Percentiles rank a stretch among this genome's conserved stretches.
These are phyloP conservation scores for Blastocystis sp. DNA, from an alignment of 352 stramenopile species.

Conservation along the genomic window DNA sequence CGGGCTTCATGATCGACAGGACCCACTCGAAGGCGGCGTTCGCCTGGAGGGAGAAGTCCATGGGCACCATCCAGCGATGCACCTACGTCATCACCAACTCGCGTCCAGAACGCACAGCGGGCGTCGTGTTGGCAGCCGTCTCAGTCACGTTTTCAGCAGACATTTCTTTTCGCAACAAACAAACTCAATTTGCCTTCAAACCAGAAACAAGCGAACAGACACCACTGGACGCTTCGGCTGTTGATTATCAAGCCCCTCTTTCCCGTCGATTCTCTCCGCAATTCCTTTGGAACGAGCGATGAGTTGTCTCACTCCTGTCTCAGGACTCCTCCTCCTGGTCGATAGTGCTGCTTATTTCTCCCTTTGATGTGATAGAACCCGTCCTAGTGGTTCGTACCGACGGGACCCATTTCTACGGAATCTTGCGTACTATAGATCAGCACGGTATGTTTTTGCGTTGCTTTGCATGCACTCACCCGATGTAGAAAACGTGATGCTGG, in stretches of 20 bases:
- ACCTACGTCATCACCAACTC: background rate
- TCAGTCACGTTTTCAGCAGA: too few species aligned
- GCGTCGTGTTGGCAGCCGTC: too few species aligned
- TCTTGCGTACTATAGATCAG: conserved; percentile 49
- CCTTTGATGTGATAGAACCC: conserved; percentile 11
- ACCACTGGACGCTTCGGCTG: too few species aligned
- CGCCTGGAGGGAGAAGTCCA: conserved; percentile 66
- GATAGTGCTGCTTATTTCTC: conserved; percentile 7
- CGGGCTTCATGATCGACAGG: conserved; percentile 55
- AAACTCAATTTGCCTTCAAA: too few species aligned
- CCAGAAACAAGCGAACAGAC: too few species aligned
- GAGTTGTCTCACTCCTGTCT: conserved; percentile 16
- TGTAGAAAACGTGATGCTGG: conserved; percentile 46
- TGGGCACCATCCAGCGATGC: conserved; percentile 64
- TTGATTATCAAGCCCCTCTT: too few species aligned
- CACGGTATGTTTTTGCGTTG: conserved; percentile 5
- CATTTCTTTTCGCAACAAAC: too few species aligned
- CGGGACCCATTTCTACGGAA: conserved; percentile 45
- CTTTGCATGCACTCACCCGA: background rate
- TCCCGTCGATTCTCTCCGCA: too few species aligned
- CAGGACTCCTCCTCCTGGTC: conserved; percentile 6
- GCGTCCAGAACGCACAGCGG: too few species aligned
- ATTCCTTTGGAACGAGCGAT: background rate
- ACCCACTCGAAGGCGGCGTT: conserved; percentile 63
- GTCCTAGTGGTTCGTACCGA: conserved; percentile 25